phyloP scores from a whole-genome alignment of 345 rosid species.

The Garcia nutans region DNA sequence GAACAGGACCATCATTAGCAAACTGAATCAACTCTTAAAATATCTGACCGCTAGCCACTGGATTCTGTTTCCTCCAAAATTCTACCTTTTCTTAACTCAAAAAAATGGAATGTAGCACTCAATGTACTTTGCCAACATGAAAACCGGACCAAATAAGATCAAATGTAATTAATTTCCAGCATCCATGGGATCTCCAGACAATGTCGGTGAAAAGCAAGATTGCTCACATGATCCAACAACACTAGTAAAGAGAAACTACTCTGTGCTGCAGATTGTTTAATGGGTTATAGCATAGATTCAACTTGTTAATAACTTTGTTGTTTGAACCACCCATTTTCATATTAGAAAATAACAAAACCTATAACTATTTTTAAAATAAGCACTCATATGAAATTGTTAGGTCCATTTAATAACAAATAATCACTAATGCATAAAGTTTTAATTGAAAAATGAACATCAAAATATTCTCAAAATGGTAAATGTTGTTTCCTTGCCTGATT shows the following conservation, averaged over 20 bases:
- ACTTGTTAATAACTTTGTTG: background rate
- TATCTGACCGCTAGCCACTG: background rate
- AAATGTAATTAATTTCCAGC: background rate
- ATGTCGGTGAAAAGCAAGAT: background rate
- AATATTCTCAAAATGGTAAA: background rate
- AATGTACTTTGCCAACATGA: background rate
- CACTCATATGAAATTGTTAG: background rate
- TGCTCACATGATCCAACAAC: background rate
- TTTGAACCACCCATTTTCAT: background rate
- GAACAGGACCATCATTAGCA: background rate
- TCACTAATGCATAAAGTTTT: background rate
- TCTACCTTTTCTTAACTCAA: background rate
- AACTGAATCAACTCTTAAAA: background rate
- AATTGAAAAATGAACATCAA: constrained; percentile 9
- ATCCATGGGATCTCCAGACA: background rate
- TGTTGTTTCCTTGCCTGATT: constrained; percentile 58
- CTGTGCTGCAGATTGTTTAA: background rate
- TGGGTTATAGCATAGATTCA: background rate
- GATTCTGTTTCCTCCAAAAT: background rate
- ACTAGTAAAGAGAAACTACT: constrained; percentile 4
- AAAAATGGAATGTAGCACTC: background rate
- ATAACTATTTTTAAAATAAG: background rate
- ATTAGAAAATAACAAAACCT: constrained; percentile 3
- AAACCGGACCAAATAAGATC: no score
- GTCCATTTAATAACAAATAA: background rate